A percentile compares a stretch with the other conserved stretches of the same genome.
These are phyloP conservation scores for Leccinum pachyderme DNA, from an alignment of 1,284 basidiomycete species.

Conservation along the genomic window DNA sequence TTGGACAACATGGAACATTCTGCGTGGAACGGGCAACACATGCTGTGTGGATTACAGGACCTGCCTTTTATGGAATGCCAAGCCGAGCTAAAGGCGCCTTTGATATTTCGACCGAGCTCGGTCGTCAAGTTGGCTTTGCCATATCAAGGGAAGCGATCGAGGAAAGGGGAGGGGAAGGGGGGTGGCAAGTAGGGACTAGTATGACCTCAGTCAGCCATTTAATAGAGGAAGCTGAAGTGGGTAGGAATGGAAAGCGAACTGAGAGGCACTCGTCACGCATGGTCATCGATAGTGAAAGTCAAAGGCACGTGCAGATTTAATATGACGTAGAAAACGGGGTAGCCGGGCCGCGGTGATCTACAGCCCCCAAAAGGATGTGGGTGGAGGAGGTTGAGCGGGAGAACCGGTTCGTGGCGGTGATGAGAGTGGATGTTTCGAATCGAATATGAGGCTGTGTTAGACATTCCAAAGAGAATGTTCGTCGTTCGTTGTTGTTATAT, in stretches of 20 bases:
- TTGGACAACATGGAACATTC: slow-evolving; percentile 23
- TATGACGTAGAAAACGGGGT: slow-evolving; percentile 15
- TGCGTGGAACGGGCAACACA: slow-evolving; percentile 21
- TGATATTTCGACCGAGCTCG: background rate
- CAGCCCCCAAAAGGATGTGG: slow-evolving; percentile 23
- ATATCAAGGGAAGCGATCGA: background rate
- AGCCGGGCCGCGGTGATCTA: slow-evolving; percentile 24
- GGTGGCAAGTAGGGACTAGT: background rate
- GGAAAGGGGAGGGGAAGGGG: background rate
- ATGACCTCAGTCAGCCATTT: background rate
- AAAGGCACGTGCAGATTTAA: slow-evolving; percentile 7
- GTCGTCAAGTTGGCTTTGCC: background rate
- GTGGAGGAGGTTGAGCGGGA: background rate
- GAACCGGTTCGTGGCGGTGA: slow-evolving; percentile 14
- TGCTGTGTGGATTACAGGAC: slow-evolving; percentile 25
- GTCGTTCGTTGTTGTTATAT: slow-evolving; percentile 4
- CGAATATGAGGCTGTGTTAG: slow-evolving; percentile 29
- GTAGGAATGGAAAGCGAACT: background rate
- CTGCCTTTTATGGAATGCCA: slow-evolving; percentile 14
- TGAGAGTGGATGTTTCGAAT: slow-evolving; percentile 13
- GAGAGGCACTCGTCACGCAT: background rate
- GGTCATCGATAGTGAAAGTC: background rate
- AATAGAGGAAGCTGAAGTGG: slow-evolving; percentile 1
- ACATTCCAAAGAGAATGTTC: slow-evolving; percentile 33
- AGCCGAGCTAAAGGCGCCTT: background rate